These are phyloP conservation scores for Arachnomyces sp. DNA, from an alignment of 2,329 filamentous ascomycete genomes.

Conservation along the genomic window DNA sequence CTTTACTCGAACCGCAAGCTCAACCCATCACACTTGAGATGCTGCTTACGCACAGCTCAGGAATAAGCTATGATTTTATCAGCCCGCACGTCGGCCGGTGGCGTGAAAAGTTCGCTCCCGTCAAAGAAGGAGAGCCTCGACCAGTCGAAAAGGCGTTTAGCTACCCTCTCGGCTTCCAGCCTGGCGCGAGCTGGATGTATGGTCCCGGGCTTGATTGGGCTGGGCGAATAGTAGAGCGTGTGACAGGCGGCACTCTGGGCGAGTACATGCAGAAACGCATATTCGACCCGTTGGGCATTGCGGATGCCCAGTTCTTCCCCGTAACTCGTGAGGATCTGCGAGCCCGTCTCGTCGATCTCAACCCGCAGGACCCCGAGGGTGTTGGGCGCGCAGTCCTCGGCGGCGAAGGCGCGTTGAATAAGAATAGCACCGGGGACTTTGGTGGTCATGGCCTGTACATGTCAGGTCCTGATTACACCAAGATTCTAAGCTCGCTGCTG, in stretches of 20 bases:
- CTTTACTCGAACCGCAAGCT: constrained; percentile 25
- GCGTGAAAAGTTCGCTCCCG: constrained; percentile 22
- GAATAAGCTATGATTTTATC: constrained; percentile 39
- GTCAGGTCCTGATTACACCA: constrained; percentile 21
- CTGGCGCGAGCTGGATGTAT: constrained; percentile 46
- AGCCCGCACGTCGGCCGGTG: constrained; percentile 30
- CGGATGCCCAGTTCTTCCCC: constrained; percentile 1
- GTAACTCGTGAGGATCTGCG: neutral
- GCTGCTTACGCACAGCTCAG: constrained; percentile 46
- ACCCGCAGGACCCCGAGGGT: neutral
- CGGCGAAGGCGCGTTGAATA: too few relatives aligned
- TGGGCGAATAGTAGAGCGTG: constrained; percentile 29
- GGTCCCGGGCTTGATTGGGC: constrained; percentile 46
- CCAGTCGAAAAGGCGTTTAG: constrained; percentile 37
- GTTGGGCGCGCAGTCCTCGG: too few relatives aligned
- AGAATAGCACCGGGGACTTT: constrained; percentile 22
- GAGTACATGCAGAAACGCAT: constrained; percentile 5
- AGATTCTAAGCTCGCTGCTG: constrained; percentile 23
- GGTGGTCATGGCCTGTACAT: constrained; percentile 40
- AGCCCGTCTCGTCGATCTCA: neutral
- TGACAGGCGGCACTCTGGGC: constrained; percentile 3
- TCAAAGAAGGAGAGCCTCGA: constrained; percentile 10
- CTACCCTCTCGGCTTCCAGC: constrained; percentile 44
- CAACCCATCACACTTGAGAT: constrained; percentile 42
- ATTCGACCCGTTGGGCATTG: constrained; percentile 6